Conservation (phyloP, 805 yeast species). For the Candida awuae region DNA sequence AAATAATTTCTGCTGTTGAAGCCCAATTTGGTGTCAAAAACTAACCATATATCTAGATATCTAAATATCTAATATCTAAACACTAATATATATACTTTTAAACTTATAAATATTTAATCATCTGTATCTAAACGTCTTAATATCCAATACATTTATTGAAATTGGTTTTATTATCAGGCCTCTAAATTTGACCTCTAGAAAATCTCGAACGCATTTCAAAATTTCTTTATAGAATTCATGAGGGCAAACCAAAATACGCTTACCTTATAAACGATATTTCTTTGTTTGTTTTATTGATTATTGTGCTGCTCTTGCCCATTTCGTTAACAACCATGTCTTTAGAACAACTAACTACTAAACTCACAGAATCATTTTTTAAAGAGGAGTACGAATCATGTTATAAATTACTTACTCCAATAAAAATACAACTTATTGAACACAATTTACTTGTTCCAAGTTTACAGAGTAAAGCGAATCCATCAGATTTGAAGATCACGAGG, state of each 20-base stretch:
- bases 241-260: too few relatives aligned
- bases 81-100: too few relatives aligned
- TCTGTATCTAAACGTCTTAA: too few relatives aligned
- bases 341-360: slow-evolving; percentile 59
- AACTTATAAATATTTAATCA: too few relatives aligned
- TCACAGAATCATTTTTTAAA: slow-evolving; percentile 55
- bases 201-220: too few relatives aligned
- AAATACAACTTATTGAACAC: slow-evolving; percentile 70
- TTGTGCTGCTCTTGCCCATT: too few relatives aligned
- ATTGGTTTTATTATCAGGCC: too few relatives aligned
- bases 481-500: slow-evolving; percentile 71
- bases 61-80: not conserved
- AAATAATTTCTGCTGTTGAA: slow-evolving; percentile 63
- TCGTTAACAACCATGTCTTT: slow-evolving; percentile 50
- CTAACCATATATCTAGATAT: slow-evolving; percentile 7
- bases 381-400: slow-evolving; percentile 57
- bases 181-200: too few relatives aligned
- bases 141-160: too few relatives aligned
- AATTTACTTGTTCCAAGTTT: slow-evolving; percentile 62
- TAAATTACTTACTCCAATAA: slow-evolving; percentile 58
- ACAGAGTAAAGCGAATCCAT: slow-evolving; percentile 35
- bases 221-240: too few relatives aligned
- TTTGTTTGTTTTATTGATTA: too few relatives aligned
- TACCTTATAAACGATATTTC: too few relatives aligned
- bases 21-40: slow-evolving; percentile 32